Percentiles rank a stretch among this genome's conserved stretches.
Conservation (phyloP, 306 rosid species). For the Aeschynomene evenia region DNA sequence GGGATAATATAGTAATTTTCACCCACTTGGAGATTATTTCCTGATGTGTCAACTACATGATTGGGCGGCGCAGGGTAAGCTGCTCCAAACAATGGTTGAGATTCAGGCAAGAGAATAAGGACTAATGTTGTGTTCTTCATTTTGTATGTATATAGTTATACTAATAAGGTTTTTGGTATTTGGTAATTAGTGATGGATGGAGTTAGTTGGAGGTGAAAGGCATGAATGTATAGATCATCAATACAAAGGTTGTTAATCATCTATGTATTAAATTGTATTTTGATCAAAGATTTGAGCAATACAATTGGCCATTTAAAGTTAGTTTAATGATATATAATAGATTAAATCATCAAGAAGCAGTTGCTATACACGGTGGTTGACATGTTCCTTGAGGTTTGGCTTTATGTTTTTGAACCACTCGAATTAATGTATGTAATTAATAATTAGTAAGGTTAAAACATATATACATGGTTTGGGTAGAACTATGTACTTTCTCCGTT, state of each 20-base stretch:
- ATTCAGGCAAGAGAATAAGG: too few relatives aligned
- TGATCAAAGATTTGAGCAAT: neutral
- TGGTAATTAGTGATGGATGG: neutral
- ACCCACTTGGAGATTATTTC: constrained; percentile 19
- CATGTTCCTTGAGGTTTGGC: neutral
- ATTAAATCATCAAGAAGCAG: too few relatives aligned
- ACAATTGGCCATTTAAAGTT: neutral
- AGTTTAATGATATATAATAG: too few relatives aligned
- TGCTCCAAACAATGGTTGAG: constrained; percentile 19
- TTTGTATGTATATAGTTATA: too few relatives aligned
- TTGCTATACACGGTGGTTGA: too few relatives aligned
- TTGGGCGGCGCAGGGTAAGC: neutral
- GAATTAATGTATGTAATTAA: too few relatives aligned
- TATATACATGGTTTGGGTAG: neutral
- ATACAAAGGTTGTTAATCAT: too few relatives aligned
- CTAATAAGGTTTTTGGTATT: neutral
- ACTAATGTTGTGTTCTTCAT: neutral
- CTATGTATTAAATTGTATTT: too few relatives aligned
- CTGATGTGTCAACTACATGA: constrained; percentile 46
- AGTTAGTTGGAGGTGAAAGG: neutral
- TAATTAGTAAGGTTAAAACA: too few relatives aligned
- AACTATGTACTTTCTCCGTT: neutral
- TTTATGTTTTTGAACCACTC: neutral
- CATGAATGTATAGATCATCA: constrained; percentile 5
- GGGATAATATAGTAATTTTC: constrained; percentile 30